Evolutionary conservation across 225 moss, liverwort and hornwort genomes (phyloP), one percentile per base, ranked within the genome.

Genomic region (Bryum argenteum): DNA sequence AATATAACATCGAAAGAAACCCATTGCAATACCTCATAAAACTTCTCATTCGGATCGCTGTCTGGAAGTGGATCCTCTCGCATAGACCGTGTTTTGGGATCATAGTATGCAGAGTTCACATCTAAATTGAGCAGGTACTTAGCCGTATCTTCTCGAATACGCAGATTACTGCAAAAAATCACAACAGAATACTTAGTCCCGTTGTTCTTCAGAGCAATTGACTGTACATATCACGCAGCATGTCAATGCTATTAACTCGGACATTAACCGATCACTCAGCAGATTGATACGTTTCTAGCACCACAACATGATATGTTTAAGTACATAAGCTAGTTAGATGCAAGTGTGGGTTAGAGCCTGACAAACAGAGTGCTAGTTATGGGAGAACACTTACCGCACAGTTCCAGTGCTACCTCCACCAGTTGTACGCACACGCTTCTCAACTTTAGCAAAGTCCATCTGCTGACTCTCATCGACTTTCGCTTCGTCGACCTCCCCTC

Each of bases 381-480:
- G 33, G n/a, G n/a, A n/a, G n/a, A n/a, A 53, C 57, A 75, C 87
- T 67, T 72, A 94, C 91, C 96, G 85, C 44, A 98, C 94, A 64
- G 92, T 98, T 85, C 97, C 94, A 61, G 94, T 98, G 72, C 94
- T 98, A 13, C 97, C 94, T 86, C 97, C 94, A 74, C 97, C 94
- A 33, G 92, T 98, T 59, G 97, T 98, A 41, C 97, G 90, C 45
- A 94, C 92, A 82, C 97, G 91, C 77, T 98, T 98, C 83, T 98
- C 97, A 77, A 98, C 97, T 75, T 98, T 98, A 21, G 94, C 94
- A 41, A 98, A 98, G 61, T 98, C 94, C 94, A 98, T 94, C 72
- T 98, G 97, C 61, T 98, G 90, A 61, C 92, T 94, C 70, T 98
- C 97, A 69, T 98, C 94, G 20, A 98, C 97, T 81, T 98, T 98